These are phyloP conservation scores for Ophiocordyceps robertsii DNA, from an alignment of 2,329 filamentous ascomycete species.

Conservation along the genomic window DNA sequence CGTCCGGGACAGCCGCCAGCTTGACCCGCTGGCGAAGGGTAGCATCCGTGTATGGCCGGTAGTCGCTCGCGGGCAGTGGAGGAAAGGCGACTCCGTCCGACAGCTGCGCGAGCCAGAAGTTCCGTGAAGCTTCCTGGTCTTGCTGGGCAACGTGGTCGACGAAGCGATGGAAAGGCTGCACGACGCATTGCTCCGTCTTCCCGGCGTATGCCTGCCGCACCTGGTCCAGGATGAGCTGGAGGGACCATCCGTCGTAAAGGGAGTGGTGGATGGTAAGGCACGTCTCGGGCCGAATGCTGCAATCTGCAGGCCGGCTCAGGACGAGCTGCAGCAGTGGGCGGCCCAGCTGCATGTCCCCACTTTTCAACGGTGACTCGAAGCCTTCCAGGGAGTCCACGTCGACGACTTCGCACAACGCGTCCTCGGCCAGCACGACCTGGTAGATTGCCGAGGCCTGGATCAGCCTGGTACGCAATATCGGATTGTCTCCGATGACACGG, in stretches of 20 bases:
- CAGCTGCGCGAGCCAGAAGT: background rate
- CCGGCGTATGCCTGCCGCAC: slow-evolving; percentile 25
- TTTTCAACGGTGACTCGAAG: background rate
- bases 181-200: slow-evolving; percentile 4
- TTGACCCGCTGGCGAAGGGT: background rate
- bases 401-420: slow-evolving; percentile 15
- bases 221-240: slow-evolving; percentile 29
- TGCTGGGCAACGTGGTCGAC: background rate
- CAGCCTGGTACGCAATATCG: slow-evolving; percentile 31
- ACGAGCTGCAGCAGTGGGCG: slow-evolving; percentile 28
- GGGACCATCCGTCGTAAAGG: slow-evolving; percentile 39
- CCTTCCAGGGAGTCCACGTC: slow-evolving; percentile 3
- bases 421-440: slow-evolving; percentile 20
- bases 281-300: background rate
- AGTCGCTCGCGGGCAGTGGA: background rate
- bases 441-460: slow-evolving; percentile 21
- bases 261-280: slow-evolving; percentile 34
- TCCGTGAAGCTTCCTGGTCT: background rate
- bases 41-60: background rate
- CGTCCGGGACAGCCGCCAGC: background rate
- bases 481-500: slow-evolving; percentile 15
- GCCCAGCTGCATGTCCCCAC: slow-evolving; percentile 21
- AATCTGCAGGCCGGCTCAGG: background rate
- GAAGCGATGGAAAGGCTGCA: slow-evolving; percentile 1
- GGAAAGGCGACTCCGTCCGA: background rate